These are phyloP conservation scores for Russula sp. DNA, from an alignment of 768 basidiomycete species.

Conservation along the genomic window DNA sequence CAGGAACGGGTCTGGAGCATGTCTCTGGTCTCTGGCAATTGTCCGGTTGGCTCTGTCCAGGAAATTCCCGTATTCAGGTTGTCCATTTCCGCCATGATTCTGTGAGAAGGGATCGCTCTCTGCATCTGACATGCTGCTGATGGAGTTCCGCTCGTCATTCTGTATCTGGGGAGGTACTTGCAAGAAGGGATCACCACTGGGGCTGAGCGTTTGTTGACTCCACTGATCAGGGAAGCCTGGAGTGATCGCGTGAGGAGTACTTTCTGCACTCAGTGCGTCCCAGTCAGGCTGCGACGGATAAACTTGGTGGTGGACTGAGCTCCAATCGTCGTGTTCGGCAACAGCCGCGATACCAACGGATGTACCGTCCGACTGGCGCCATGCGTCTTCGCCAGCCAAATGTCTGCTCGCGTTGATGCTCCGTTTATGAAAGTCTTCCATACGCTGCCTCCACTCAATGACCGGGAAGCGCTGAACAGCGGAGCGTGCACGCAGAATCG, in stretches of 20 bases:
- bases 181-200: constrained; percentile 38
- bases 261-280: constrained; percentile 55
- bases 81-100: constrained; percentile 31
- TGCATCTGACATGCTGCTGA: constrained; percentile 46
- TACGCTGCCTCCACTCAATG: constrained; percentile 93
- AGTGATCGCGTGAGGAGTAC: constrained; percentile 34
- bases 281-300: constrained; percentile 70
- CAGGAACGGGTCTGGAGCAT: constrained; percentile 82
- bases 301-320: constrained; percentile 60
- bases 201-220: constrained; percentile 53
- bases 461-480: constrained; percentile 96
- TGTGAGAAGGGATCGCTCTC: constrained; percentile 54
- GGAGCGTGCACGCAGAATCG: constrained; percentile 87
- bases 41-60: constrained; percentile 78
- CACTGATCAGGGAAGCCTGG: constrained; percentile 58
- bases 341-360: constrained; percentile 41
- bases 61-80: constrained; percentile 63
- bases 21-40: constrained; percentile 72
- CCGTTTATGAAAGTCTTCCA: constrained; percentile 90
- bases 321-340: constrained; percentile 73
- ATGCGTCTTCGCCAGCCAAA: constrained; percentile 66
- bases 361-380: constrained; percentile 67
- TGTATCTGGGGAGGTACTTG: constrained; percentile 33
- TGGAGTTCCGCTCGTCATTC: constrained; percentile 31
- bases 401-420: constrained; percentile 68